Evolutionary conservation across 2,329 filamentous ascomycete genomes (phyloP), one percentile per base, ranked within the genome.

Genomic region (Teratosphaeria gauchensis): DNA sequence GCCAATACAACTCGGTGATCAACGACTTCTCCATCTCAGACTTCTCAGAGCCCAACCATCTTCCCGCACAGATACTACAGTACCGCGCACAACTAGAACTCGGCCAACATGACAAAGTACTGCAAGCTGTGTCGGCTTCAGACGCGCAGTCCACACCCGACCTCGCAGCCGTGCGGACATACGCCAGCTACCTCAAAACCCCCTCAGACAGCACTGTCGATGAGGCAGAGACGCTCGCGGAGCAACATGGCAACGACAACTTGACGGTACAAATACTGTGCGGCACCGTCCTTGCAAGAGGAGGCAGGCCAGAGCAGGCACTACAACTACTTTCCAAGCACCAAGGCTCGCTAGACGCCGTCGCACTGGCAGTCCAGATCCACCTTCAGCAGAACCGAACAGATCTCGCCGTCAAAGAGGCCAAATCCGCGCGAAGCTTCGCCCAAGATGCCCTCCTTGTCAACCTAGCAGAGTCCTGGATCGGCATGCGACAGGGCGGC

Each of bases 381-480:
- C 87, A 96, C 71, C 85, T 97, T 9, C 83, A 89, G 66, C 90
- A 96, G 72, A 96, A 96, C 79, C 84, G 92, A 66, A 87, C 87
- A 68, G 92, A 97, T 73, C 84, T 96, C 54, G 94, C 94, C 1
- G 69, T 91, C 12, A 96, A 96, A 75, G 92, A 96, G 76, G 91
- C 95, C 42, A 79, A 85, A 56, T 84, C 88, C 38, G 94, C 94
- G 38, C 85, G 92, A 72, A 84, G 90, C 75, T 97, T 92, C 89
- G 94, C 92, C 7, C 92, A 99, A 75, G 94, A 97, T 72, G 95
- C 88, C 66, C 78, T 97, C 46, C 79, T 97, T 55, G 90, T 97
- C 64, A 97, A 99, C 75, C 77, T 99, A 64, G 92, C 92, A 7
- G 94, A 99, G 77, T 90, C 90, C 7, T 99, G 92, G 94, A 89